Percentiles rank a stretch among this genome's conserved stretches.
Conservation (phyloP, 345 rosid species). For the Eucalyptus fibrosa region DNA sequence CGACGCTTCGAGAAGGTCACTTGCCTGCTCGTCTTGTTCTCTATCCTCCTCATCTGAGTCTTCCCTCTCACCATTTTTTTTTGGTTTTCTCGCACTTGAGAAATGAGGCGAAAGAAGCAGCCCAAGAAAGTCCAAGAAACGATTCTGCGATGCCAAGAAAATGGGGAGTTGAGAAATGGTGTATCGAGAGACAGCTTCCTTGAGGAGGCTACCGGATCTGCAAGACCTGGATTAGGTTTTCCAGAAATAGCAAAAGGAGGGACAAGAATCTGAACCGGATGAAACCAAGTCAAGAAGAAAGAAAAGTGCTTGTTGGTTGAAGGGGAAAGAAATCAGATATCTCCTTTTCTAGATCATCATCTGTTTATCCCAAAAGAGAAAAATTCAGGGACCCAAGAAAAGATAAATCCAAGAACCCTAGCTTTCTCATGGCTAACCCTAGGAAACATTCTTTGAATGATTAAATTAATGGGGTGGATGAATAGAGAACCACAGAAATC, state of each 20-base stretch:
- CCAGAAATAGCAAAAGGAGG: neutral
- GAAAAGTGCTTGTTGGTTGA: neutral
- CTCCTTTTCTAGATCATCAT: neutral
- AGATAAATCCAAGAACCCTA: neutral
- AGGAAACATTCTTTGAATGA: neutral
- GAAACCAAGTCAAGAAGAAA: neutral
- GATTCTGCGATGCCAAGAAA: neutral
- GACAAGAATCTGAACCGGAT: neutral
- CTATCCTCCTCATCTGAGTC: neutral
- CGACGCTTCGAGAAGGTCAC: conserved; percentile 4
- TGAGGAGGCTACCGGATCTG: neutral
- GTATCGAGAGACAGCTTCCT: neutral
- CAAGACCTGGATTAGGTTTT: neutral
- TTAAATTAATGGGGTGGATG: neutral
- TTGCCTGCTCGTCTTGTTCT: neutral
- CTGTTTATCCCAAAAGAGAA: neutral
- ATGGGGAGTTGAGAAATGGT: neutral
- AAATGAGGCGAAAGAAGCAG: neutral
- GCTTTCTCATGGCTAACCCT: neutral
- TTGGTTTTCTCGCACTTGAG: neutral
- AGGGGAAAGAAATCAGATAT: neutral
- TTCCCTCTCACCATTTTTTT: neutral
- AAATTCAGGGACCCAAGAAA: neutral
- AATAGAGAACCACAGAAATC: neutral
- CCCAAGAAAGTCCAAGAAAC: neutral